Conservation (phyloP, 495 filamentous ascomycete genomes). For the Tuber melanosporum region DNA sequence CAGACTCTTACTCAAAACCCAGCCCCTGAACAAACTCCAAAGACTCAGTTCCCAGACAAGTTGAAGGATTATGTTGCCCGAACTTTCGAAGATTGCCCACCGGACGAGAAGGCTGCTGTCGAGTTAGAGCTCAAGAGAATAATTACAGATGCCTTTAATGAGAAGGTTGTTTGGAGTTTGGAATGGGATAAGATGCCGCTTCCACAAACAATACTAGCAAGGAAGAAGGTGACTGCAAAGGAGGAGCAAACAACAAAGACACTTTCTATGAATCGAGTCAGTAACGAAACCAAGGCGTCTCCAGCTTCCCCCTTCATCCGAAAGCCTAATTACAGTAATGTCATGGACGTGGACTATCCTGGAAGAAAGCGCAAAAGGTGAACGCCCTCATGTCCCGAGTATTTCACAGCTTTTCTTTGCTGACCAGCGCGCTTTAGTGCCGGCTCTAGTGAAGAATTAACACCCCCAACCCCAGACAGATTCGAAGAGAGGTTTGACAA, state of each 20-base stretch:
- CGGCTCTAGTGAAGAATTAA: constrained; percentile 32
- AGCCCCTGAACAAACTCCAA: constrained; percentile 23
- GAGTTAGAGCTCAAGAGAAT: constrained; percentile 75
- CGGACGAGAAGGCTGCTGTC: constrained; percentile 54
- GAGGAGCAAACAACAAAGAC: constrained; percentile 29
- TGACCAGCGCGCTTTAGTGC: constrained; percentile 18
- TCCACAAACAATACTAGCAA: constrained; percentile 78
- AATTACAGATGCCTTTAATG: constrained; percentile 72
- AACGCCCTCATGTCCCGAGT: constrained; percentile 9
- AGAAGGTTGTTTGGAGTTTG: constrained; percentile 57
- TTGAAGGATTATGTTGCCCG: constrained; percentile 42
- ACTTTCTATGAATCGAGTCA: constrained; percentile 43
- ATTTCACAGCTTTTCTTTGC: neutral
- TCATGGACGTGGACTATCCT: constrained; percentile 51
- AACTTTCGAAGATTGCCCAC: constrained; percentile 40
- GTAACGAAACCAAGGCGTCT: constrained; percentile 31
- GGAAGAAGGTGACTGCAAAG: constrained; percentile 53
- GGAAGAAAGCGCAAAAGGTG: constrained; percentile 41
- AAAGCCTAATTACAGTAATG: constrained; percentile 40
- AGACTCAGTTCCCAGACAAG: constrained; percentile 41
- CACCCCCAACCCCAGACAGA: constrained; percentile 32
- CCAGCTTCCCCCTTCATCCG: constrained; percentile 16
- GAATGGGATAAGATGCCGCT: constrained; percentile 79
- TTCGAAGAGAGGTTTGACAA: constrained; percentile 41
- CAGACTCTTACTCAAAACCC: constrained; percentile 25